phyloP scores from a whole-genome alignment of 1,139 yeast genomes.

The Pichia sp. region DNA sequence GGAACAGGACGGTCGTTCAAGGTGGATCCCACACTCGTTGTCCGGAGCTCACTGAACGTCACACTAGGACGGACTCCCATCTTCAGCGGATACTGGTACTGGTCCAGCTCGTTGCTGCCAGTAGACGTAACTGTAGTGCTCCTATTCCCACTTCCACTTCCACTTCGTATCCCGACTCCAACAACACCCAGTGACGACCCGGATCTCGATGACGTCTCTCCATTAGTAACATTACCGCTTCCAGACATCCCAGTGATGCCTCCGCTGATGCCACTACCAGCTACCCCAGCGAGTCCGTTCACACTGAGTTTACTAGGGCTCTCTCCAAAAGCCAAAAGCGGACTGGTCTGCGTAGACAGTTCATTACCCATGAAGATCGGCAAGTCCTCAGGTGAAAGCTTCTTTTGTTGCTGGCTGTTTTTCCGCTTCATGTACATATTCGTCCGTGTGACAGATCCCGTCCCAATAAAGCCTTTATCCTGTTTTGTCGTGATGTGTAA shows the following conservation, averaged over 20 bases:
- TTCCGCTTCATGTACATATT: constrained; percentile 9
- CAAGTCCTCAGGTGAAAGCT: constrained; percentile 24
- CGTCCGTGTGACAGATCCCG: constrained; percentile 16
- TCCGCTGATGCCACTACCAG: neutral
- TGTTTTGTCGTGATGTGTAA: constrained; percentile 6
- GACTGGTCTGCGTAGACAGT: constrained; percentile 1
- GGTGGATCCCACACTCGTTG: constrained; percentile 1
- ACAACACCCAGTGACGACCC: too few relatives aligned
- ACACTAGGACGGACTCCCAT: constrained; percentile 4
- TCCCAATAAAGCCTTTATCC: constrained; percentile 27
- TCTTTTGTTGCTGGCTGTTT: constrained; percentile 25
- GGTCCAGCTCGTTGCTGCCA: constrained; percentile 1
- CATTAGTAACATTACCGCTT: neutral
- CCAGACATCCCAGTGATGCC: too few relatives aligned
- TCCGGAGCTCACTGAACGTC: constrained; percentile 1
- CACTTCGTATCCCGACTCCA: too few relatives aligned
- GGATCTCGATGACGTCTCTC: too few relatives aligned
- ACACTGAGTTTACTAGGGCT: too few relatives aligned
- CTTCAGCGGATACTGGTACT: constrained; percentile 4
- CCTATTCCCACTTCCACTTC: too few relatives aligned
- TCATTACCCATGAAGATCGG: constrained; percentile 9
- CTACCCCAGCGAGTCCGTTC: too few relatives aligned
- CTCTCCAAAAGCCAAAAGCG: neutral
- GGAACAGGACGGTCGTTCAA: too few relatives aligned
- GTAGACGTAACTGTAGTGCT: too few relatives aligned